Percentiles rank a stretch among this genome's conserved stretches.
Evolutionary conservation across 176 grass and related monocot species (phyloP).

Genomic region (Zoysia japonica): DNA sequence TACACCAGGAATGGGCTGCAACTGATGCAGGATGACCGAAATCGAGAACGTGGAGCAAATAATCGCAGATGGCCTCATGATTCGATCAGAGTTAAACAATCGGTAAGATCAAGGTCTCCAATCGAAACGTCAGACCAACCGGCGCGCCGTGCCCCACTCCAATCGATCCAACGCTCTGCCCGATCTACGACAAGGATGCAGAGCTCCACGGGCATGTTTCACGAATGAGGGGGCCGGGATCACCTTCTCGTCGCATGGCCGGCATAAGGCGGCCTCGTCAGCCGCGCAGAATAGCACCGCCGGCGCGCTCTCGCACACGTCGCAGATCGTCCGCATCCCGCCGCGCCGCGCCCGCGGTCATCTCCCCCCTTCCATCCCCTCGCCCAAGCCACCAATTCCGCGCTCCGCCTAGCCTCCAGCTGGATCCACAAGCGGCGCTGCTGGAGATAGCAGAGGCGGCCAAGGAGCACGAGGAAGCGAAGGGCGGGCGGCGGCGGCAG

Average conservation of each 20-base stretch:
- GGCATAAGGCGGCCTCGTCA: slow-evolving; percentile 91
- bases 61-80: too few relatives aligned
- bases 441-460: not conserved
- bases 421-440: not conserved
- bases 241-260: slow-evolving; percentile 90
- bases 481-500: not conserved
- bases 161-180: not conserved
- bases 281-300: slow-evolving; percentile 96
- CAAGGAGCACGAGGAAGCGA: not conserved
- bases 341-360: slow-evolving; percentile 34
- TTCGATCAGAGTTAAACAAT: not conserved
- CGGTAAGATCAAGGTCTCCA: not conserved
- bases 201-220: not conserved
- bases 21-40: not conserved
- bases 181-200: slow-evolving; percentile 19
- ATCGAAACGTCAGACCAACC: not conserved
- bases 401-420: not conserved
- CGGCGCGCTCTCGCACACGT: slow-evolving; percentile 90
- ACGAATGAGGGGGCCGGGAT: not conserved
- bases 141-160: not conserved
- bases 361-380: slow-evolving; percentile 26
- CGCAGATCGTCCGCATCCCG: slow-evolving; percentile 96
- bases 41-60: not conserved
- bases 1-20: not conserved
- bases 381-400: not conserved